Percentiles rank a stretch among this genome's conserved stretches.
Evolutionary conservation across 805 yeast genomes (phyloP).

Genomic region (Zygotorulaspora florentina): DNA sequence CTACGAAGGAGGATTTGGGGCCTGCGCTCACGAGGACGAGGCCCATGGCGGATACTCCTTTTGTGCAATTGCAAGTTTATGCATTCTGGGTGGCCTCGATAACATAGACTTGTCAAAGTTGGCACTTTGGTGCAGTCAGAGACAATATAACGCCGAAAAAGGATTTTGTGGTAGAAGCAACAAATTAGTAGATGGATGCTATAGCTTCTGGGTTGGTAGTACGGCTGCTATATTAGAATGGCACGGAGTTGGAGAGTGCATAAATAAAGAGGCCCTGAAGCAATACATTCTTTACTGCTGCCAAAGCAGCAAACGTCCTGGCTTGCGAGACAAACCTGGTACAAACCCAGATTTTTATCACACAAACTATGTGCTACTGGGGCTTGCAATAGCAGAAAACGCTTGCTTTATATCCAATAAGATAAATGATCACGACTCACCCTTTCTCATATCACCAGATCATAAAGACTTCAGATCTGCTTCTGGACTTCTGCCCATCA

Average conservation of each 20-base stretch:
- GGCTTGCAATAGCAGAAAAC: conserved; percentile 43
- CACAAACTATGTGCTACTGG: conserved; percentile 78
- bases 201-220: conserved; percentile 94
- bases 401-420: conserved; percentile 5
- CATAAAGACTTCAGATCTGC: neutral
- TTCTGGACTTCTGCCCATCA: conserved; percentile 33
- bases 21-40: conserved; percentile 67
- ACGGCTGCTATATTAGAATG: conserved; percentile 49
- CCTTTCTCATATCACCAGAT: neutral
- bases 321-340: conserved; percentile 86
- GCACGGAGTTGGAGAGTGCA: conserved; percentile 28
- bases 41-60: conserved; percentile 98
- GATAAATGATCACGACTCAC: neutral
- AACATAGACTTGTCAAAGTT: conserved; percentile 47
- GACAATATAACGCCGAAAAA: conserved; percentile 74
- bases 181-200: conserved; percentile 94
- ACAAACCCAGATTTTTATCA: conserved; percentile 81
- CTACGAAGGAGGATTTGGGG: conserved; percentile 94
- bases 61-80: conserved; percentile 73
- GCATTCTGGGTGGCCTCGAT: conserved; percentile 42
- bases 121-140: conserved; percentile 60
- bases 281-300: conserved; percentile 72
- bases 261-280: conserved; percentile 55
- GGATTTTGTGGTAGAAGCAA: conserved; percentile 89
- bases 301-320: conserved; percentile 59